These are phyloP conservation scores for Rhodamnia rubescens DNA, from an alignment of 345 rosid species.

Conservation along the genomic window DNA sequence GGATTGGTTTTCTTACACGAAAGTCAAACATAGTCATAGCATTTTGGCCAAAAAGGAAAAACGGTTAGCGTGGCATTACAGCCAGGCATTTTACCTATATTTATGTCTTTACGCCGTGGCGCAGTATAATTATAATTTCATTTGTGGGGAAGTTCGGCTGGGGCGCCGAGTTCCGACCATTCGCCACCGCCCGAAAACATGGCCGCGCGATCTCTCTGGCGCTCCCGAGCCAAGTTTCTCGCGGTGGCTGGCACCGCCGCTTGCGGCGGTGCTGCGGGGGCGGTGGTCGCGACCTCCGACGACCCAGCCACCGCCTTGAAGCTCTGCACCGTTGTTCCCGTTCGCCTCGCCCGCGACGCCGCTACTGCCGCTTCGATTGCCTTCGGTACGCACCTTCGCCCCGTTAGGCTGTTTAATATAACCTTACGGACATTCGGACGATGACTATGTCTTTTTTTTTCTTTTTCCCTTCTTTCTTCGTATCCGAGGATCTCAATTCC, in stretches of 20 bases:
- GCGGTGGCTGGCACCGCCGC: constrained; percentile 38
- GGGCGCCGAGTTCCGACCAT: background rate
- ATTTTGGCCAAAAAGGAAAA: background rate
- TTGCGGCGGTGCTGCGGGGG: constrained; percentile 52
- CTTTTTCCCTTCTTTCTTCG: background rate
- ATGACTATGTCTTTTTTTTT: background rate
- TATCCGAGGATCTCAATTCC: background rate
- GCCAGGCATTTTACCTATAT: background rate
- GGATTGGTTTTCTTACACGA: background rate
- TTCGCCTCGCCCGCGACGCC: constrained; percentile 59
- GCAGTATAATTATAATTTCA: background rate
- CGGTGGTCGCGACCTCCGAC: constrained; percentile 53
- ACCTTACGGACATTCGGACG: background rate
- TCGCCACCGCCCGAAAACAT: background rate
- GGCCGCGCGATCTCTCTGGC: constrained; percentile 70
- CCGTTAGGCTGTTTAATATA: background rate
- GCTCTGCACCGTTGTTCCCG: constrained; percentile 73
- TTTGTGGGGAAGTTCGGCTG: background rate
- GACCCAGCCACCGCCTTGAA: constrained; percentile 59
- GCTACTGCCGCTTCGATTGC: constrained; percentile 77
- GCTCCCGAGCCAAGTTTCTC: constrained; percentile 45
- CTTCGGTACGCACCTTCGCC: constrained; percentile 38
- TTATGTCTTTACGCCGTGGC: background rate
- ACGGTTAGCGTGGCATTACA: background rate
- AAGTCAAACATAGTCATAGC: background rate